Percentiles rank a stretch among this genome's conserved stretches.
These are phyloP conservation scores for Paraurostyla sp. DNA, from an alignment of 73 alveolate species.

Conservation along the genomic window DNA sequence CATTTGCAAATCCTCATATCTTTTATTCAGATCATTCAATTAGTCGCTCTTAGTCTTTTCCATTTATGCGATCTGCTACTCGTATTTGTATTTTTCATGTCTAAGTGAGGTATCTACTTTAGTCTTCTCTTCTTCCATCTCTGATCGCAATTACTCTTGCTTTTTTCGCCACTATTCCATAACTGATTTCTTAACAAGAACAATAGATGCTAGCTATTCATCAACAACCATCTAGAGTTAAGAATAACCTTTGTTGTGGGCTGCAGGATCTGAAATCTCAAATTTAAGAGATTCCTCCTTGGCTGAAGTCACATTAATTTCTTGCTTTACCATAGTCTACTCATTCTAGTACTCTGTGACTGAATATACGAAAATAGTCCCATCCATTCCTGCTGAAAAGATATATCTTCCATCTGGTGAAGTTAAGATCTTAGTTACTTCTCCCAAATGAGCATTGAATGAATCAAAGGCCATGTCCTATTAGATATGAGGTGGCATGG, in stretches of 20 bases:
- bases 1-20: constrained; percentile 79
- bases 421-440: constrained; percentile 66
- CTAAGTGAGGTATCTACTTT: constrained; percentile 74
- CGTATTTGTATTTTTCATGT: constrained; percentile 49
- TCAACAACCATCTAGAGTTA: constrained; percentile 73
- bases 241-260: neutral
- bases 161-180: constrained; percentile 77
- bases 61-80: constrained; percentile 55
- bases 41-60: constrained; percentile 60
- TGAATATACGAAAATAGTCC: constrained; percentile 77
- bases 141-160: constrained; percentile 73
- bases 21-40: constrained; percentile 71
- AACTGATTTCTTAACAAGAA: constrained; percentile 75
- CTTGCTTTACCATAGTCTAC: constrained; percentile 24
- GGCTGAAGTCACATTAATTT: neutral
- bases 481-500: constrained; percentile 40
- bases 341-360: constrained; percentile 76
- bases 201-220: constrained; percentile 83
- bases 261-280: neutral
- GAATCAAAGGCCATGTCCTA: constrained; percentile 63
- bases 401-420: constrained; percentile 88
- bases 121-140: constrained; percentile 78
- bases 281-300: constrained; percentile 35
- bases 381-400: constrained; percentile 88
- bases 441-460: constrained; percentile 76